Base-by-base conservation (phyloP, 352 stramenopile genomes). In the Salisapilia sapeloensis region DNA sequence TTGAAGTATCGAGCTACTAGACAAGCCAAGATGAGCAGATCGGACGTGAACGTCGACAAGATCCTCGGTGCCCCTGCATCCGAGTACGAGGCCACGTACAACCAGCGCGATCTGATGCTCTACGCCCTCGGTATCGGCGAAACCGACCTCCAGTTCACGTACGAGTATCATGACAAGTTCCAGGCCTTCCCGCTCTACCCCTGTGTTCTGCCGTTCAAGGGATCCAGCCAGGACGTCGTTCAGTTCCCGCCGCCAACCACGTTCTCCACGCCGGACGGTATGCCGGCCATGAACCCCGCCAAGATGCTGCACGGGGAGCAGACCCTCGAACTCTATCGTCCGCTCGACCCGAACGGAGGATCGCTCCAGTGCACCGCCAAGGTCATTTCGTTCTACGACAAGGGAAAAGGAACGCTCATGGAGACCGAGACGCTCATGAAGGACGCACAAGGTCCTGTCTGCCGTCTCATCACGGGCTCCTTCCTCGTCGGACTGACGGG, bases 101-200 rank as follows among this genome's bases (percentile, higher is more conserved):
- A 83, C 53, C 60, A 84, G 54, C 75, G 80, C 44, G 82, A 94
- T 50, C 57, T 94, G 41, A 44, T 94, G 43, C 14, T 90, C 19
- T 94, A 94, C 48, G 76, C 79, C 12, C 58, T 76, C 35, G 80
- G 77, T 34, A 93, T 94, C 40, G 80, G 82, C 44, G 83, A 80
- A 42, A 65, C 60, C 2, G 56, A 77, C 20, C 56, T 92, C 26
- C 70, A 84, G 44, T 94, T 91, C 53, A 86, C 75, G 30, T 89
- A 92, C 55, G 82, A 94, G 48, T 81, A 62, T 40, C 38, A 84
- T 36, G 69, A 81, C 20, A 60, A 67, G 33, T 94, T 94, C 51
- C 50, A 58, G 11, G 78, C 75, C 5, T 94, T 94, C 56, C 81
- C 82, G 10, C 56, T 87, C 16, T 94, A 89, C 58, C 74, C 80